A percentile compares a stretch with the other conserved stretches of the same genome.
Evolutionary conservation across 78 protist species (phyloP).

Genomic region (Chrysochromulina parva): DNA sequence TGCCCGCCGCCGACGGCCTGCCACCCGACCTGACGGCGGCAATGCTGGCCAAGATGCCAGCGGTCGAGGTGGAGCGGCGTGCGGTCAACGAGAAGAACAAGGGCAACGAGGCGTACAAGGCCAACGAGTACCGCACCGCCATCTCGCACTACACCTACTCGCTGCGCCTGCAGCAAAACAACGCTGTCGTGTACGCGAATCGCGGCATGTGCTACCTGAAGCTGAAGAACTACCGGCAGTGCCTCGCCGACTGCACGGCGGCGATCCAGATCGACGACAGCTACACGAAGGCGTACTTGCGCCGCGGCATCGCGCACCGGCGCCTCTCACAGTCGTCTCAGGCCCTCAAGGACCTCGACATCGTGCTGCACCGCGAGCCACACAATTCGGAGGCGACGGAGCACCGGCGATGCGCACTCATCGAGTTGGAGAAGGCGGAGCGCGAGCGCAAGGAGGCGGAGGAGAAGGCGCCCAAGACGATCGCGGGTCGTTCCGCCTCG

Average conservation of each 20-base stretch:
- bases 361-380: not conserved
- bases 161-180: not conserved
- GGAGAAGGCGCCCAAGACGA: too few species aligned
- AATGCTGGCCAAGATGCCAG: not conserved
- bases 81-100: not conserved
- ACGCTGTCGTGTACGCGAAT: not conserved
- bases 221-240: not conserved
- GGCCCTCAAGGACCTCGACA: not conserved
- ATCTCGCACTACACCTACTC: not conserved
- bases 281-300: not conserved
- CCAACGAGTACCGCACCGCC: not conserved
- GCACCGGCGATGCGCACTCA: not conserved
- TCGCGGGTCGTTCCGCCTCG: not conserved
- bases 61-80: too few species aligned
- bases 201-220: not conserved
- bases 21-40: not conserved
- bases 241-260: not conserved
- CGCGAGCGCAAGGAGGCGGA: too few species aligned
- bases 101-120: not conserved
- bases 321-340: not conserved
- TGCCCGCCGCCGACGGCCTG: not conserved
- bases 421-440: not conserved
- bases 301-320: not conserved
- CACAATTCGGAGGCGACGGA: not conserved
- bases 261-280: not conserved